A percentile compares a stretch with the other conserved stretches of the same genome.
phyloP scores from a whole-genome alignment of 805 yeast species.

The Pichia membranifaciens region DNA sequence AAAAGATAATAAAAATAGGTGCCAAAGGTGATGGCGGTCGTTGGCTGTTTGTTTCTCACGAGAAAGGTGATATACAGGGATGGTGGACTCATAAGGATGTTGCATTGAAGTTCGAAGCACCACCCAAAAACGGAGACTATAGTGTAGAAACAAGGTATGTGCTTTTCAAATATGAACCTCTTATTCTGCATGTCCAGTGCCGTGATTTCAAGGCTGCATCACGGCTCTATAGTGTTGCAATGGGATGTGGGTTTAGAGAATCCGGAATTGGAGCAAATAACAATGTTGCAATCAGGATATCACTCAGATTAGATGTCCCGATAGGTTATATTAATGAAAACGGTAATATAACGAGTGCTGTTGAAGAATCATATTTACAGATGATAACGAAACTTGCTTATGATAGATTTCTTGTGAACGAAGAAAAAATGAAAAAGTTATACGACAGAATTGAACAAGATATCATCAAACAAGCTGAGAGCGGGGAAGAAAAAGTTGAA shows the following conservation, averaged over 20 bases:
- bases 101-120: conserved; percentile 16
- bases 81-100: conserved; percentile 39
- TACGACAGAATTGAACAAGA: conserved; percentile 37
- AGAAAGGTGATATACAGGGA: conserved; percentile 37
- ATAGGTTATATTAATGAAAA: conserved; percentile 48
- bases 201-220: conserved; percentile 54
- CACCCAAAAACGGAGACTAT: neutral
- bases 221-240: conserved; percentile 60
- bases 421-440: conserved; percentile 46
- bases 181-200: conserved; percentile 80
- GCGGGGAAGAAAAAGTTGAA: conserved; percentile 27
- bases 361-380: conserved; percentile 44
- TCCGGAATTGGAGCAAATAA: conserved; percentile 78
- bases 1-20: conserved; percentile 43
- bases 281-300: conserved; percentile 71
- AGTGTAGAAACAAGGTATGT: conserved; percentile 43
- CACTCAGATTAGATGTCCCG: conserved; percentile 71
- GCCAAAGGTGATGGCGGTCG: conserved; percentile 83
- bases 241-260: conserved; percentile 84
- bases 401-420: conserved; percentile 64
- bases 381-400: conserved; percentile 48
- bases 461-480: conserved; percentile 10
- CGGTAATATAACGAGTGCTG: conserved; percentile 35
- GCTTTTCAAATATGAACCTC: conserved; percentile 77
- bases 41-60: conserved; percentile 80